Percentiles rank a stretch among this genome's conserved stretches.
Evolutionary conservation across 2,329 filamentous ascomycete species (phyloP).

Genomic region (Aureobasidium sp.): DNA sequence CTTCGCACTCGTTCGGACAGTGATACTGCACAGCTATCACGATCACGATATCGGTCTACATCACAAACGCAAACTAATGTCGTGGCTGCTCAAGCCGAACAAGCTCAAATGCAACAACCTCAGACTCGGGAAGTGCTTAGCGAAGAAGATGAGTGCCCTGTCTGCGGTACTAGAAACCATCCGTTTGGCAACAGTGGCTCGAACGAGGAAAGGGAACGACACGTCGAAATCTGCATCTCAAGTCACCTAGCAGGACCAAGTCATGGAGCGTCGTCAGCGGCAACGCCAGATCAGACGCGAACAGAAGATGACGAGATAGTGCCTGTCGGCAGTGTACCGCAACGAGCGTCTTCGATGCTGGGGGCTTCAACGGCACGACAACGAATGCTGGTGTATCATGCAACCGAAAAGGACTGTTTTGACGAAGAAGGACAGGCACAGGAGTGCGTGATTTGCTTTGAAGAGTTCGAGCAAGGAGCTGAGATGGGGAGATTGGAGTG

Average conservation of each 20-base stretch:
- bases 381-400: slow-evolving; percentile 47
- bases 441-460: slow-evolving; percentile 59
- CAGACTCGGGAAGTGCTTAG: neutral
- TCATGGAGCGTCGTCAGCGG: slow-evolving; percentile 13
- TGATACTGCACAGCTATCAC: neutral
- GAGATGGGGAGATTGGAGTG: slow-evolving; percentile 55
- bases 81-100: neutral
- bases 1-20: slow-evolving; percentile 11
- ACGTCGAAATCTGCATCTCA: slow-evolving; percentile 26
- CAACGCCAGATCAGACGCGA: neutral
- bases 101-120: neutral
- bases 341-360: slow-evolving; percentile 4
- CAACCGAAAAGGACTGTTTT: slow-evolving; percentile 58
- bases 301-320: neutral
- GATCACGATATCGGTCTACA: slow-evolving; percentile 6
- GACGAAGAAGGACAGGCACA: slow-evolving; percentile 45
- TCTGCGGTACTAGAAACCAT: slow-evolving; percentile 62
- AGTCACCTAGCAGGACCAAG: slow-evolving; percentile 21
- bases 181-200: slow-evolving; percentile 34
- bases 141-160: slow-evolving; percentile 73
- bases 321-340: neutral
- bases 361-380: slow-evolving; percentile 21
- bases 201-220: slow-evolving; percentile 15
- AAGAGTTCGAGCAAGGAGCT: slow-evolving; percentile 56
- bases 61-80: neutral